phyloP scores from a whole-genome alignment of 805 yeast species.

The Clavispora carvajalis region DNA sequence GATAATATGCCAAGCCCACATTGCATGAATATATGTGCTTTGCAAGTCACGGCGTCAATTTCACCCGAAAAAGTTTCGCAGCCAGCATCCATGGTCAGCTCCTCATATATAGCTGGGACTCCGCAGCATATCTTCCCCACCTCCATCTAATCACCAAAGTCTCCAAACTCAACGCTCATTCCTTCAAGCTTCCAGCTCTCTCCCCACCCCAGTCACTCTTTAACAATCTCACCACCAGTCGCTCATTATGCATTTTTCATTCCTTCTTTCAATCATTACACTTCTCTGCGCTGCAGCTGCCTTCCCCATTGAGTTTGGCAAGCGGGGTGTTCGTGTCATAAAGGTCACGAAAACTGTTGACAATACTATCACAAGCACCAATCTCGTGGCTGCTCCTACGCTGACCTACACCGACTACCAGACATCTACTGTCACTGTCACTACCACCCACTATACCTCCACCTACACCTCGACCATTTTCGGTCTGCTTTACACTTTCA shows the following conservation, averaged over 20 bases:
- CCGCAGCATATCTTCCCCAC: neutral
- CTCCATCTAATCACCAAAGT: neutral
- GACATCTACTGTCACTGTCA: conserved; percentile 28
- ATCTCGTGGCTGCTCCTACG: conserved; percentile 26
- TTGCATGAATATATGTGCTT: no score
- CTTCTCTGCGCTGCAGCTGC: conserved; percentile 5
- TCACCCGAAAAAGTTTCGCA: conserved; percentile 2
- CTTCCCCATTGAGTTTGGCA: conserved; percentile 8
- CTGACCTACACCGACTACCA: conserved; percentile 25
- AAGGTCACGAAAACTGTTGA: conserved; percentile 32
- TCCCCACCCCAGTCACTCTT: conserved; percentile 10
- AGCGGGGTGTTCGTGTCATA: conserved; percentile 22
- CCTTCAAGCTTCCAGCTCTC: neutral
- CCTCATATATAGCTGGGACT: neutral
- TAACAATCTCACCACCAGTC: conserved; percentile 10
- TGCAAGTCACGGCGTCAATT: neutral
- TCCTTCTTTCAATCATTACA: conserved; percentile 8
- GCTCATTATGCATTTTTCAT: conserved; percentile 9
- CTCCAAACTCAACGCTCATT: neutral
- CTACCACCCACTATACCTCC: conserved; percentile 38
- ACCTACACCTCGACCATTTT: conserved; percentile 40
- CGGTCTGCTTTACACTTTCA: conserved; percentile 32
- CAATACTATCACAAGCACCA: conserved; percentile 27
- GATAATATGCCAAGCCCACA: no score
- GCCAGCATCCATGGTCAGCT: conserved; percentile 2